Evolutionary conservation across 805 yeast species (phyloP).

Genomic region (Sugiyamaella chiloensis): DNA sequence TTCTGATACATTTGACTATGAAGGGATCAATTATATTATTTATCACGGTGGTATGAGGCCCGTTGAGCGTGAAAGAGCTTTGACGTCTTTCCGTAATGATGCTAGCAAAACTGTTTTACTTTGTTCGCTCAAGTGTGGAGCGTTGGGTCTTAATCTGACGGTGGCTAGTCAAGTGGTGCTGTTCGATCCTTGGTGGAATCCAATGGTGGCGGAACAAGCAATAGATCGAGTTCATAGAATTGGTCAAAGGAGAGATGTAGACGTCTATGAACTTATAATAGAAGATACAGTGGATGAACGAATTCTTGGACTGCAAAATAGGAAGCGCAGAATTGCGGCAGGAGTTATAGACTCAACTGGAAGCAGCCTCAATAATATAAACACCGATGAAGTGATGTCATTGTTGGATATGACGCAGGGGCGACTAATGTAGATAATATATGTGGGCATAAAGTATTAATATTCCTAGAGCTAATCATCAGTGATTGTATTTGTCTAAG

Average conservation of each 20-base stretch:
- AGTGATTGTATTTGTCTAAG: too few relatives aligned
- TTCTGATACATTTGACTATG: conserved; percentile 30
- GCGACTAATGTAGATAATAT: too few relatives aligned
- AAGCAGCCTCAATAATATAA: too few relatives aligned
- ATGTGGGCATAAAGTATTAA: too few relatives aligned
- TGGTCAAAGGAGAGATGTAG: conserved; percentile 45
- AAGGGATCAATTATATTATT: conserved; percentile 33
- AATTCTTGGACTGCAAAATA: conserved; percentile 36
- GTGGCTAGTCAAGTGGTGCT: conserved; percentile 42
- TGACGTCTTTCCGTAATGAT: conserved; percentile 33
- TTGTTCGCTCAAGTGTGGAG: conserved; percentile 45
- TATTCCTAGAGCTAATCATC: too few relatives aligned
- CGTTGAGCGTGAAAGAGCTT: conserved; percentile 31
- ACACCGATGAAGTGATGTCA: too few relatives aligned
- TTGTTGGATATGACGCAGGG: too few relatives aligned
- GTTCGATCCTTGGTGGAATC: conserved; percentile 52
- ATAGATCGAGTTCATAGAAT: conserved; percentile 50
- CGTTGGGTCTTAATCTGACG: conserved; percentile 45
- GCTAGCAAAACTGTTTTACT: conserved; percentile 33
- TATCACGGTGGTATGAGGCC: conserved; percentile 39
- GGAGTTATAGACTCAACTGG: conserved; percentile 28
- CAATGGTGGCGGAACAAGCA: conserved; percentile 50
- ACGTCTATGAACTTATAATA: conserved; percentile 43
- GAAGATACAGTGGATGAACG: conserved; percentile 41
- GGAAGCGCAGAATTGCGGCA: conserved; percentile 36